These are phyloP conservation scores for Pseudoneurospora amorphoporcata DNA, from an alignment of 495 filamentous ascomycete genomes.

Conservation along the genomic window DNA sequence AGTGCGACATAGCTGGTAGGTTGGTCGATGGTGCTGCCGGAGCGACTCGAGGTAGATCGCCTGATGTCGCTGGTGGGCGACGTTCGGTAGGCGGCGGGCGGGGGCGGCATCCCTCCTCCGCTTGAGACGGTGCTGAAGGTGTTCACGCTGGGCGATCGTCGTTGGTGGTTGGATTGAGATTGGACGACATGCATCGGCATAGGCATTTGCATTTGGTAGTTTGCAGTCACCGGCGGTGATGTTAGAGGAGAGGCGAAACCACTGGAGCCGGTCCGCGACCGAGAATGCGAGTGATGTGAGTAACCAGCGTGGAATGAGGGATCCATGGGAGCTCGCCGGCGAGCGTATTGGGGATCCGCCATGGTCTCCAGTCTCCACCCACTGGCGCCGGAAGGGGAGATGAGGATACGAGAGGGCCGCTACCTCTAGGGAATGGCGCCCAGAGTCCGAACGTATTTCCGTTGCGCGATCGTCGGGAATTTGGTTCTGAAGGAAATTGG, in stretches of 20 bases:
- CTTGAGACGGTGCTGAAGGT: conserved; percentile 61
- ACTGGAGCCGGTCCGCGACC: neutral
- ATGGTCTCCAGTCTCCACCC: conserved; percentile 9
- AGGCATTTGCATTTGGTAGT: conserved; percentile 5
- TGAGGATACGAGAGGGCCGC: neutral
- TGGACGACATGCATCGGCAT: conserved; percentile 25
- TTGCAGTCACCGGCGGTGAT: neutral
- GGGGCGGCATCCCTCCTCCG: conserved; percentile 32
- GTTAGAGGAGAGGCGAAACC: conserved; percentile 1
- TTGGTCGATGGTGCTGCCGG: conserved; percentile 47
- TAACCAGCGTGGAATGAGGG: conserved; percentile 23
- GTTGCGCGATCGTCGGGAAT: neutral
- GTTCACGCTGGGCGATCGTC: conserved; percentile 60
- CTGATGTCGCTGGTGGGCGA: conserved; percentile 53
- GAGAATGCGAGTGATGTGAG: conserved; percentile 23
- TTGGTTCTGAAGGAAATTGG: neutral
- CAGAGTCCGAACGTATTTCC: neutral
- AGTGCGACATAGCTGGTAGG: conserved; percentile 82
- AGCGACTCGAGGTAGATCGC: conserved; percentile 62
- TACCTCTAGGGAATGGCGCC: neutral
- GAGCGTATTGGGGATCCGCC: conserved; percentile 18
- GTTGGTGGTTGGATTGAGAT: conserved; percentile 34
- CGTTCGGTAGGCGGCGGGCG: conserved; percentile 35
- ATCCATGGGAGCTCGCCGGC: conserved; percentile 27
- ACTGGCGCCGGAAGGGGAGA: conserved; percentile 7